Evolutionary conservation across 305 asterid genomes (phyloP), one percentile per base, ranked within the genome.

Genomic region (Rubia balearica): DNA sequence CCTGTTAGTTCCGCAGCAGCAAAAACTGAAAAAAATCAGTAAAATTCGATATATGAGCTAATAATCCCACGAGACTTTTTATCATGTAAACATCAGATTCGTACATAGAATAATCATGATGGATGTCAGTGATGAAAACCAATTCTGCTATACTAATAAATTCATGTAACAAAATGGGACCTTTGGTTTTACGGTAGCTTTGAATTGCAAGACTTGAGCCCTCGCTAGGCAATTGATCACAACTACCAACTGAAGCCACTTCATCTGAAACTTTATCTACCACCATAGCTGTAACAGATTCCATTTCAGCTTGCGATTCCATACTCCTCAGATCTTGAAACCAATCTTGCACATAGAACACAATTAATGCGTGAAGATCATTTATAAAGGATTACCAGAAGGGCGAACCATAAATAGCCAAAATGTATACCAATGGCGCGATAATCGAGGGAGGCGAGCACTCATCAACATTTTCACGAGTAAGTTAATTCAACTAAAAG

Each of bases 311-410:
- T 70, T 70, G 74, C 79, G 72, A 59, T 14, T 51, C 51, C 42
- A 55, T 74, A 56, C 60, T 77, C 64, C 61, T 79, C 73, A 78
- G 85, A 69, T 84, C 85, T 53, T 67, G 67, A 73, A 87, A 89
- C 95, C 96, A 91, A 69, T 73, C 62, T 74, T 77, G 81, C 74
- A 89, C 96, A 96, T 91, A 76, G 59, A 72, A 64, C 22, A 61
- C 66, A 41, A 66, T 48, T 27, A 70, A 33, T 49, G 61, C 60
- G 46, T 48, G 72, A 36, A 55, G 12, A 70, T 3, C 4, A 17
- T 65, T 65, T 0, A 21, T 19, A 45, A 61, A 19, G 19, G 71
- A 61, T 41, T 33, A 68, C 41, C 45, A 65, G 55, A 53, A 71
- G 7, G 9, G 38, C 17, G 13, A 36, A 4, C 2, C 13, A 19